A percentile compares a stretch with the other conserved stretches of the same genome.
phyloP scores from a whole-genome alignment of 2,329 filamentous ascomycete genomes.

The Pseudogymnoascus sp. region DNA sequence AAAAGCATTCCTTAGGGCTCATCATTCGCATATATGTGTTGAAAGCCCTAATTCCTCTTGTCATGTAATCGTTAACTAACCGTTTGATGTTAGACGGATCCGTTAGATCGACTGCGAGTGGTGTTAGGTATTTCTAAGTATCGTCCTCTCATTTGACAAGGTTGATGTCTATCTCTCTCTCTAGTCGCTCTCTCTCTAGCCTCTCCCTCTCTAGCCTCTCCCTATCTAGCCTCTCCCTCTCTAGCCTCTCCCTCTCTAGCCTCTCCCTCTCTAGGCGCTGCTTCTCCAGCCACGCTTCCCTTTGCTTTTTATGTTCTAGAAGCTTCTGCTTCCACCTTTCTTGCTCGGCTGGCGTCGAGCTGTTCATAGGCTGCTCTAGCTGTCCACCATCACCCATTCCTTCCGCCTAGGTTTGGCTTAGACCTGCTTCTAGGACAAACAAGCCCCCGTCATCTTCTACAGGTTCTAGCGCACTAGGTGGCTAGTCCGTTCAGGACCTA shows the following conservation, averaged over 20 bases:
- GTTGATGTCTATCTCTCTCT: constrained; percentile 6
- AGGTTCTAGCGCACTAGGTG: background rate
- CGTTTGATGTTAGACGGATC: background rate
- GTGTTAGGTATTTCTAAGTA: background rate
- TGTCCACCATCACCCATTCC: background rate
- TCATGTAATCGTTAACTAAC: background rate
- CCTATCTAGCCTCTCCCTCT: constrained; percentile 36
- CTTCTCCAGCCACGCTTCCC: background rate
- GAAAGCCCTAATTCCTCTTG: background rate
- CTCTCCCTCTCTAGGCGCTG: constrained; percentile 5
- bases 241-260: background rate
- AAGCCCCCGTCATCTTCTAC: background rate
- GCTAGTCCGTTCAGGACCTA: background rate
- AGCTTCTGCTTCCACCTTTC: background rate
- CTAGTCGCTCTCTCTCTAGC: constrained; percentile 11
- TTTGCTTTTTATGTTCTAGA: background rate
- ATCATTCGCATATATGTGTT: background rate
- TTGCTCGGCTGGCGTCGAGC: background rate
- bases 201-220: constrained; percentile 27
- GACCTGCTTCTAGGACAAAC: background rate
- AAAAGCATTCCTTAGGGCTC: background rate
- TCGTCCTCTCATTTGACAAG: background rate
- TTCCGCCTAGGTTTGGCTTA: background rate
- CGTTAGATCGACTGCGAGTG: background rate
- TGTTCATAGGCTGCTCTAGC: background rate